Evolutionary conservation across 148 eudicot genomes (phyloP).

Genomic region (Rhododendron williamsianum): DNA sequence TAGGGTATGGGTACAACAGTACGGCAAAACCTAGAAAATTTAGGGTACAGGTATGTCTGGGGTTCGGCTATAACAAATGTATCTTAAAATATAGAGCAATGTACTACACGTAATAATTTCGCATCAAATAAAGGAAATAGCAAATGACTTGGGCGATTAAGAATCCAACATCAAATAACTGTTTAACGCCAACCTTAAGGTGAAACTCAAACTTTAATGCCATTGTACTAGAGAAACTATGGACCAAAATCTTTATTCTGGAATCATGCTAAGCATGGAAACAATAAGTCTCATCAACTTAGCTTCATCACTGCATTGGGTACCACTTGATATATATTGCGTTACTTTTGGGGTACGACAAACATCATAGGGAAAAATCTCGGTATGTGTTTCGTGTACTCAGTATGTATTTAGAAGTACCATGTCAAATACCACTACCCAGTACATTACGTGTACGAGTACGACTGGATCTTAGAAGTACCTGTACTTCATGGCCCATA

Average conservation of each 20-base stretch:
- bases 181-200: not conserved
- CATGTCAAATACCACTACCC: too few species aligned
- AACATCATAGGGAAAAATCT: not conserved
- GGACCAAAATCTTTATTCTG: not conserved
- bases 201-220: not conserved
- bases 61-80: too few species aligned
- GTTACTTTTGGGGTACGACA: not conserved
- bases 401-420: not conserved
- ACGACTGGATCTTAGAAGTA: too few species aligned
- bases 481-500: not conserved
- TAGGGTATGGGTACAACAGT: too few species aligned
- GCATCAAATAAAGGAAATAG: not conserved
- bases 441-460: too few species aligned
- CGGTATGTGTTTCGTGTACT: not conserved
- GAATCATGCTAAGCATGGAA: not conserved
- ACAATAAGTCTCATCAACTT: not conserved
- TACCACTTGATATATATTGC: not conserved
- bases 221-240: not conserved
- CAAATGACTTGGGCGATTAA: not conserved
- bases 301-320: not conserved
- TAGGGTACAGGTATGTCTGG: not conserved
- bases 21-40: too few species aligned
- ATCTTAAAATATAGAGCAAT: not conserved
- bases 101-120: too few species aligned
- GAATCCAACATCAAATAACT: not conserved